Evolutionary conservation across 139 green algal genomes (phyloP), one percentile per base, ranked within the genome.

Genomic region (Spirogloea muscicola): DNA sequence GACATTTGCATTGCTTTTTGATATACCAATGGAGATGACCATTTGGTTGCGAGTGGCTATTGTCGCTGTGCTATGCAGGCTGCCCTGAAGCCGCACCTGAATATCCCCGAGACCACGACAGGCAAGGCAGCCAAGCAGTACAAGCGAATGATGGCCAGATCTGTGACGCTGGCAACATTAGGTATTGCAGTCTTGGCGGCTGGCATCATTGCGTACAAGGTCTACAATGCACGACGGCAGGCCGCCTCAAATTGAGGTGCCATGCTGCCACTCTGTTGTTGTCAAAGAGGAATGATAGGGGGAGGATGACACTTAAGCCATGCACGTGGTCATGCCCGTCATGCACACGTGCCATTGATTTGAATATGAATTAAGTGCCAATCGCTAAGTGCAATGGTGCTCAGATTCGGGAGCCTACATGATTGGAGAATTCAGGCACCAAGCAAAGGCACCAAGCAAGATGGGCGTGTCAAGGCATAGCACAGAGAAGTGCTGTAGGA

Each of bases 31-130:
- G n/a, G n/a, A n/a, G n/a, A n/a, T n/a, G n/a, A n/a, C n/a, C n/a
- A n/a, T n/a, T n/a, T n/a, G n/a, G n/a, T n/a, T n/a, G n/a, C n/a
- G n/a, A n/a, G n/a, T n/a, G n/a, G n/a, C n/a, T n/a, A n/a, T n/a
- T 65, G 13, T 65, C 57, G 13, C 13, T 18, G 18, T 13, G 13
- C 18, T 34, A 34, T 65, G 29, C 13, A 65, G 13, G 13, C 18
- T 13, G 57, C 57, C 36, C 16, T 65, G 57, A 65, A 65, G 57
- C 57, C 57, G 33, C 57, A 65, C 57, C 16, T 16, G 33, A 65
- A 44, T 18, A 65, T 65, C 16, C 57, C 57, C 13, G 31, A 58
- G 29, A 65, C 57, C 36, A 18, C 13, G 16, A 65, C 13, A 13
- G 16, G 57, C 57, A 65, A 65, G 57, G 57, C 36, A 18, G 13